Evolutionary conservation across 495 filamentous ascomycete genomes (phyloP).

Genomic region (Annulohypoxylon maeteangense): DNA sequence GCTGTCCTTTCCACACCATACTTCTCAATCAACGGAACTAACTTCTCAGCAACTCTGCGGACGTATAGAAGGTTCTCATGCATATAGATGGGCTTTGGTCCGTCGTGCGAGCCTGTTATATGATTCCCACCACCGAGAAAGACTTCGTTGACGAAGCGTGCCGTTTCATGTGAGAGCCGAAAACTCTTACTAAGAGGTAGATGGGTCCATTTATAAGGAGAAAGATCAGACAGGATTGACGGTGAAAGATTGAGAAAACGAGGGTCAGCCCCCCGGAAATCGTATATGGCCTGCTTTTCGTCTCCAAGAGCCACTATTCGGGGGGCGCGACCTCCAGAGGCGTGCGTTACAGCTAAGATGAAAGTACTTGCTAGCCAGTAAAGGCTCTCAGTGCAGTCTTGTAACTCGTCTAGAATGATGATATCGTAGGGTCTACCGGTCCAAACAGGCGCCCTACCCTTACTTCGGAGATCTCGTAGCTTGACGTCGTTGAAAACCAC

Average conservation of each 20-base stretch:
- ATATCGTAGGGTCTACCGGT: conserved; percentile 5
- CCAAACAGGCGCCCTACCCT: not conserved
- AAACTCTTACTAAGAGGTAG: conserved; percentile 8
- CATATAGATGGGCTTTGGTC: conserved; percentile 1
- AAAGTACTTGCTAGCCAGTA: conserved; percentile 3
- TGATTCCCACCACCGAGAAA: not conserved
- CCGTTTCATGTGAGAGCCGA: not conserved
- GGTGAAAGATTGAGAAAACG: conserved; percentile 8
- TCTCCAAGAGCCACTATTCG: conserved; percentile 6
- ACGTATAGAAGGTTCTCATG: not conserved
- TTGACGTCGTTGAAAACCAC: not conserved
- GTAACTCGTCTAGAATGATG: conserved; percentile 5
- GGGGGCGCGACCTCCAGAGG: not conserved
- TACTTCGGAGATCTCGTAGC: not conserved
- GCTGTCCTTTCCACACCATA: conserved; percentile 1
- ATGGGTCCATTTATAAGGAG: not conserved
- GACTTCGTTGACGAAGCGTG: not conserved
- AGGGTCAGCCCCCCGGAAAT: conserved; percentile 1
- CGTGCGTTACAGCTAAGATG: not conserved
- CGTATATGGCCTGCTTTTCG: conserved; percentile 7
- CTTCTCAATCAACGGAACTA: not conserved
- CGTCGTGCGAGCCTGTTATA: not conserved
- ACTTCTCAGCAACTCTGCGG: not conserved
- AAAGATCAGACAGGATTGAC: not conserved
- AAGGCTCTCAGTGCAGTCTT: conserved; percentile 7